A percentile compares a stretch with the other conserved stretches of the same genome.
Conservation (phyloP, 2,329 filamentous ascomycete genomes). For the Colletotrichum abscissum region DNA sequence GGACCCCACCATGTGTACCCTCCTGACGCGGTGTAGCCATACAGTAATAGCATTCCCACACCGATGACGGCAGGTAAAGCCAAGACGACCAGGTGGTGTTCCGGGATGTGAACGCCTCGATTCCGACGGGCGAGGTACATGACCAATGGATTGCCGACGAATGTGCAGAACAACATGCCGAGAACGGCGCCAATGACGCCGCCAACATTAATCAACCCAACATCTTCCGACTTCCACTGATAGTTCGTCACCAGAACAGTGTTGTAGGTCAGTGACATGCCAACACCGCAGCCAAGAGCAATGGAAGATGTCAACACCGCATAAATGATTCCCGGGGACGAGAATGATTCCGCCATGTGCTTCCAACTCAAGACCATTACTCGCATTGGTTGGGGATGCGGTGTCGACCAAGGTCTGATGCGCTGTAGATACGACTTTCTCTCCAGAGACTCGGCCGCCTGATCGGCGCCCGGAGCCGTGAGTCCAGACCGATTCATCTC, state of each 20-base stretch:
- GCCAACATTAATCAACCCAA: conserved; percentile 59
- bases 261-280: conserved; percentile 51
- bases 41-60: conserved; percentile 37
- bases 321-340: conserved; percentile 50
- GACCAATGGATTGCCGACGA: conserved; percentile 36
- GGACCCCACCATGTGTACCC: conserved; percentile 36
- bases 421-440: conserved; percentile 42
- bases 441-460: background rate
- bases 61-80: conserved; percentile 35
- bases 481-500: background rate
- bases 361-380: conserved; percentile 33
- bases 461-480: background rate
- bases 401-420: conserved; percentile 42
- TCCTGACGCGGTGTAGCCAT: conserved; percentile 31
- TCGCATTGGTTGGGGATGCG: conserved; percentile 32
- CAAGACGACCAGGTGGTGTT: conserved; percentile 37
- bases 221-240: conserved; percentile 43
- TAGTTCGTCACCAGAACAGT: conserved; percentile 46
- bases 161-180: conserved; percentile 40
- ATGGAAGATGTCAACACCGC: conserved; percentile 50
- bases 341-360: conserved; percentile 38
- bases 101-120: conserved; percentile 38
- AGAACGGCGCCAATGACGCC: conserved; percentile 56
- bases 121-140: conserved; percentile 38
- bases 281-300: conserved; percentile 48